Base-by-base conservation (phyloP, 2,329 filamentous ascomycete species). In the Arthrobotrys sphaeroides region DNA sequence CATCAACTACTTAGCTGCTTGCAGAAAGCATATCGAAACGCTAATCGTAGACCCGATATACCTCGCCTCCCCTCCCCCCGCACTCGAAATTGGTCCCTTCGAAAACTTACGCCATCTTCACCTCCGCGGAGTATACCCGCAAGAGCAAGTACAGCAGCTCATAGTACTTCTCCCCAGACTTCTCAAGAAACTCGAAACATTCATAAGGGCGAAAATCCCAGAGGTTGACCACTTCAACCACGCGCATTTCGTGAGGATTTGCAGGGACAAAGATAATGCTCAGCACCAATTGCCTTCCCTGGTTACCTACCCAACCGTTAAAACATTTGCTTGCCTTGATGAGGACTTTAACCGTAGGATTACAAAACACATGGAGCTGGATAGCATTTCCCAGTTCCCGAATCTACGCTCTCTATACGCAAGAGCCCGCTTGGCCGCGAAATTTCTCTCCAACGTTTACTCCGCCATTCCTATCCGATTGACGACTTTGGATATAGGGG, bases 311-410 rank as follows among this genome's bases (percentile, higher is more conserved):
- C 59, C 49, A 0, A 9, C 7, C 3, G 5, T 73, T 2, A 43
- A 65, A 42, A 42, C 45, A 2, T 31, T 73, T 5, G 45, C 20
- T 4, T 59, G 36, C 22, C 42, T 65, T 13, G 3, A 40, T 16
- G 45, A 61, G 12, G 4, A 18, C 6, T 16, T 43, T 5, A 36
- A n/a, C 3, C 5, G 26, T 1, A 24, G 7, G 5, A 5, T 64
- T 7, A 31, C 40, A n/a, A 12, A 16, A n/a, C 3, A 43, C 0
- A 3, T 59, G 3, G 7, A 16, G 0, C 26, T 73, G 13, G 26
- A 40, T 3, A 40, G 68, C 20, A 38, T 73, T 18, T 65, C 59
- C 1, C 68, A 73, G 7, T 9, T 73, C 6, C 68, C 68, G 13
- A 73, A 73, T 26, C 13, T 65, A 16, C 33, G n/a, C 1, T 20